Evolutionary conservation across 129 eudicot species (phyloP).

Genomic region (Helianthus tuberosus): DNA sequence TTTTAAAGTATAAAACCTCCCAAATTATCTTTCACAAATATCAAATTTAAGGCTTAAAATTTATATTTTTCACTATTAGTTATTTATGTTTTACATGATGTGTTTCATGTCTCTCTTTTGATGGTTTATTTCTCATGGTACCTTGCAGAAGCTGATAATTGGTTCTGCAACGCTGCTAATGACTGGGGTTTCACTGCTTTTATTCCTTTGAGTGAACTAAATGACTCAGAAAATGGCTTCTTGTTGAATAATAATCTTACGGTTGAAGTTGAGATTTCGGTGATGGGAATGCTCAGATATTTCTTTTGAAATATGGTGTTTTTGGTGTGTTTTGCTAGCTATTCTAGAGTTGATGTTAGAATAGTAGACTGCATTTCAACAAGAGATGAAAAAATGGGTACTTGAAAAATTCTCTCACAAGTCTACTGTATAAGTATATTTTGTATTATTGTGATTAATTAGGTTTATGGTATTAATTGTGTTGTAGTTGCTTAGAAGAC

Average conservation of each 20-base stretch:
- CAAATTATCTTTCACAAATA: too few species aligned
- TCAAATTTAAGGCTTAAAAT: too few species aligned
- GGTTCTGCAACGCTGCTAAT: neutral
- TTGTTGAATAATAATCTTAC: neutral
- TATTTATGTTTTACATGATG: too few species aligned
- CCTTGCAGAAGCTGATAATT: neutral
- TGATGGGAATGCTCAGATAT: slow-evolving; percentile 12
- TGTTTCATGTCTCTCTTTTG: too few species aligned
- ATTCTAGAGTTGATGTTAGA: neutral
- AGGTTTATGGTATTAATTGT: too few species aligned
- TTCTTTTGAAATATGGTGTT: slow-evolving; percentile 1
- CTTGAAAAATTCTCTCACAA: too few species aligned
- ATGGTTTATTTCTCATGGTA: too few species aligned
- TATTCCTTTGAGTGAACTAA: neutral
- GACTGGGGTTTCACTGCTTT: neutral
- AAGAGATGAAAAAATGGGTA: neutral
- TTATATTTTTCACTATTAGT: too few species aligned
- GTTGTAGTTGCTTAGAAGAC: too few species aligned
- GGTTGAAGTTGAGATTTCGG: slow-evolving; percentile 20
- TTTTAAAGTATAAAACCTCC: too few species aligned
- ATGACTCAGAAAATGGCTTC: neutral
- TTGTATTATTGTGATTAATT: too few species aligned
- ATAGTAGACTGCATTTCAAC: neutral
- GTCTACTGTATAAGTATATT: too few species aligned
- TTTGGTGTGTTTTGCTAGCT: neutral